Evolutionary conservation across 495 filamentous ascomycete genomes (phyloP).

Genomic region (Neurospora hispaniola): DNA sequence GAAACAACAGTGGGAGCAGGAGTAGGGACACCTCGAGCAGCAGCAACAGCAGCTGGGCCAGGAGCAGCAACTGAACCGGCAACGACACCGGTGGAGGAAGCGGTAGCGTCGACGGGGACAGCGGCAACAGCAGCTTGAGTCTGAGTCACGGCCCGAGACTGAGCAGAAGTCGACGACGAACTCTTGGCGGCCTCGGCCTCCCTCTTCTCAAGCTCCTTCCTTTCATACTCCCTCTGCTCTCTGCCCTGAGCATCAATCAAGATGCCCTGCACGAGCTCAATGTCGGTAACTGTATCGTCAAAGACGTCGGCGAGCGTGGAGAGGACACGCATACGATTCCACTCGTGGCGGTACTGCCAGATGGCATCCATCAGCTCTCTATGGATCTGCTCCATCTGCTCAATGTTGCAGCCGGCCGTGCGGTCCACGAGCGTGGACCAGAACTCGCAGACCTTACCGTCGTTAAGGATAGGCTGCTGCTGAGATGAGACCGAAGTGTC

Average conservation of each 20-base stretch:
- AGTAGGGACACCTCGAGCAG: neutral
- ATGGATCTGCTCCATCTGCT: slow-evolving; percentile 90
- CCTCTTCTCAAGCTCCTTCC: slow-evolving; percentile 3
- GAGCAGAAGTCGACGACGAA: neutral
- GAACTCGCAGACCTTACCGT: slow-evolving; percentile 41
- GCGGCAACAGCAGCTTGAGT: neutral
- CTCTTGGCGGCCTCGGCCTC: neutral
- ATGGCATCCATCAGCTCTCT: slow-evolving; percentile 82
- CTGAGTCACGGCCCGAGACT: neutral
- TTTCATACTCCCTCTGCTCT: neutral
- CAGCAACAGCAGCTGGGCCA: neutral
- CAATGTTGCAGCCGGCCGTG: slow-evolving; percentile 73
- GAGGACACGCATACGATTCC: slow-evolving; percentile 67
- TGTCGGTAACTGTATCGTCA: slow-evolving; percentile 71
- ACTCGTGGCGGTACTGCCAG: slow-evolving; percentile 68
- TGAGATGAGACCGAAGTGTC: slow-evolving; percentile 25
- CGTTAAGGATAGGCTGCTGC: slow-evolving; percentile 50
- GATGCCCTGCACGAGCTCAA: slow-evolving; percentile 53
- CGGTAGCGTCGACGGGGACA: neutral
- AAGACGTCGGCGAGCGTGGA: slow-evolving; percentile 53
- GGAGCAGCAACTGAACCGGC: neutral
- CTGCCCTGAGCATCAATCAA: slow-evolving; percentile 18
- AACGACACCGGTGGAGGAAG: neutral
- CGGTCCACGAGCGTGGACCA: slow-evolving; percentile 47
- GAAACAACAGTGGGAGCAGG: neutral